A percentile compares a stretch with the other conserved stretches of the same genome.
phyloP scores from a whole-genome alignment of 1,284 basidiomycete genomes.

The Veloporphyrellus conicus region DNA sequence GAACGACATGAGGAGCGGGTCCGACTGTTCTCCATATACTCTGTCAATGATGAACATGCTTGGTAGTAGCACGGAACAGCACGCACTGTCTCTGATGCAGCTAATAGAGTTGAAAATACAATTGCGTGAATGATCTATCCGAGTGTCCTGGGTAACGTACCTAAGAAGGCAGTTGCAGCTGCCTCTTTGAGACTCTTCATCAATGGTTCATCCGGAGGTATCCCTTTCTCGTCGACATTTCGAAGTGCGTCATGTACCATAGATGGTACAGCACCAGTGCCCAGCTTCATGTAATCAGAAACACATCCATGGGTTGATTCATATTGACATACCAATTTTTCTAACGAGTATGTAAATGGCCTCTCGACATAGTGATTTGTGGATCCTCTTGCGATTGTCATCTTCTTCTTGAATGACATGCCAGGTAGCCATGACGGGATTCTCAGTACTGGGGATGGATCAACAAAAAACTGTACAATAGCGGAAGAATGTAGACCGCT shows the following conservation, averaged over 20 bases:
- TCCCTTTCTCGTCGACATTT: neutral
- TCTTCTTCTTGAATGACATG: neutral
- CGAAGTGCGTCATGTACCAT: constrained; percentile 2
- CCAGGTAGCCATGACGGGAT: neutral
- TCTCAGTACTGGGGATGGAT: no score
- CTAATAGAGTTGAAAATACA: neutral
- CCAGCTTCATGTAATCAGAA: neutral
- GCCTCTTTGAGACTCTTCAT: neutral
- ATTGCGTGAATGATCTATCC: neutral
- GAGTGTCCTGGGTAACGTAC: neutral
- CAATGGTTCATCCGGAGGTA: neutral
- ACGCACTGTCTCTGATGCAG: neutral
- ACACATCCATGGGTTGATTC: no score
- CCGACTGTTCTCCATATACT: neutral
- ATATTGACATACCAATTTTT: no score
- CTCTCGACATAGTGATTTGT: no score
- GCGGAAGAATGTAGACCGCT: neutral
- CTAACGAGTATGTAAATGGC: no score
- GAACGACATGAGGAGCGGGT: neutral
- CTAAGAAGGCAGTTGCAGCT: neutral
- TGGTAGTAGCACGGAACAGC: neutral
- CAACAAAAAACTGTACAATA: no score
- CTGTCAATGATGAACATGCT: neutral
- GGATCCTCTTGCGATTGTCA: neutral
- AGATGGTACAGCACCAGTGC: neutral